Evolutionary conservation across 768 basidiomycete genomes (phyloP).

Genomic region (Leccinum subtestaceum): DNA sequence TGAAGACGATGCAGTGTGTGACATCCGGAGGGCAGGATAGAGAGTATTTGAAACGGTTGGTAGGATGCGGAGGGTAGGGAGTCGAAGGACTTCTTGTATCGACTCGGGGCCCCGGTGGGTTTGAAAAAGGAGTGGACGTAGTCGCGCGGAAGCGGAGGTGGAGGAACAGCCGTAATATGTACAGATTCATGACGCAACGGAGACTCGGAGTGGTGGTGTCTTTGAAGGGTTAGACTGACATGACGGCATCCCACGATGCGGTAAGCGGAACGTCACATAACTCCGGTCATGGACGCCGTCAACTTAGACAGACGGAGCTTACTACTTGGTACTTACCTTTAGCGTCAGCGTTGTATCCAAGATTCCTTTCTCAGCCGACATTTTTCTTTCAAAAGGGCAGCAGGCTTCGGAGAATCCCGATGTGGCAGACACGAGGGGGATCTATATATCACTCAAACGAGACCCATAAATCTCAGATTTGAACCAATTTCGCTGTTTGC

Average conservation of each 20-base stretch:
- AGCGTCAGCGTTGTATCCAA: background rate
- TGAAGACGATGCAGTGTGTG: conserved; percentile 26
- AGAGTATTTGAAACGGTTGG: conserved; percentile 34
- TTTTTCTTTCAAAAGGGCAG: background rate
- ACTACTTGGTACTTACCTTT: background rate
- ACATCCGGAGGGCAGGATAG: conserved; percentile 34
- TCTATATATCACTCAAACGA: conserved; percentile 15
- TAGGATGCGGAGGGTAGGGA: conserved; percentile 33
- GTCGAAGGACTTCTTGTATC: conserved; percentile 36
- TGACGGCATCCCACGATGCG: conserved; percentile 32
- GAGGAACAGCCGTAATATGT: conserved; percentile 22
- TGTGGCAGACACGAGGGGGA: conserved; percentile 10
- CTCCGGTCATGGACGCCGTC: conserved; percentile 22
- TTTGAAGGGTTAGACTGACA: conserved; percentile 29
- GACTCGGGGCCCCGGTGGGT: conserved; percentile 31
- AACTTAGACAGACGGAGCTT: background rate
- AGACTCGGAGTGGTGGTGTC: conserved; percentile 16
- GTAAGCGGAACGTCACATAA: conserved; percentile 11
- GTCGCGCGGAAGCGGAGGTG: conserved; percentile 16
- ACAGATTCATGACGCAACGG: conserved; percentile 27
- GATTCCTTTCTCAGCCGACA: conserved; percentile 5
- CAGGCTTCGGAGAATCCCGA: conserved; percentile 25
- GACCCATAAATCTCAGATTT: conserved; percentile 32
- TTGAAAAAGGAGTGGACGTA: conserved; percentile 35
- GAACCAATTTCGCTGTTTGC: conserved; percentile 10